These are phyloP conservation scores for Alternaria rosae DNA, from an alignment of 2,329 filamentous ascomycete species.

Conservation along the genomic window DNA sequence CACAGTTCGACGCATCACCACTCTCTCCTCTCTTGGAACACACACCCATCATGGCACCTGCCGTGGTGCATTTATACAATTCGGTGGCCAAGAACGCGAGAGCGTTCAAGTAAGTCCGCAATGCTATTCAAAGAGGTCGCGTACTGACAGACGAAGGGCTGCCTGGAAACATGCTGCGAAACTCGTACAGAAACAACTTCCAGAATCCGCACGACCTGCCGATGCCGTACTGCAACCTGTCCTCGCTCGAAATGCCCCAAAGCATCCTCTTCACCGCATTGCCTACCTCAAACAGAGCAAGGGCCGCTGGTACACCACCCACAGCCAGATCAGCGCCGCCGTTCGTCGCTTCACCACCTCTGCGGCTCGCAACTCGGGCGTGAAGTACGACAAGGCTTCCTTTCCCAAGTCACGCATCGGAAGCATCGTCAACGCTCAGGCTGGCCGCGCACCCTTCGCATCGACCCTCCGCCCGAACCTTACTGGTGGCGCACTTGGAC, in stretches of 20 bases:
- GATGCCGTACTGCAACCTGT: constrained; percentile 65
- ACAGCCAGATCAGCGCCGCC: constrained; percentile 53
- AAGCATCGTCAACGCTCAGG: constrained; percentile 66
- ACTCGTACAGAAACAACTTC: constrained; percentile 55
- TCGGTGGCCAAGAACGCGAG: constrained; percentile 53
- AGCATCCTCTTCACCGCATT: constrained; percentile 67
- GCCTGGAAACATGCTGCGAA: constrained; percentile 58
- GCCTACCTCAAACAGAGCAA: constrained; percentile 70
- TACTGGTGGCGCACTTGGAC: constrained; percentile 83
- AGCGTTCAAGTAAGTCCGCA: constrained; percentile 48
- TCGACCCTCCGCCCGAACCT: constrained; percentile 89
- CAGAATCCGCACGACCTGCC: constrained; percentile 52
- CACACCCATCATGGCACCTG: constrained; percentile 47
- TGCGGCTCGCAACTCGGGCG: constrained; percentile 46
- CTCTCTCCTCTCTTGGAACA: constrained; percentile 26
- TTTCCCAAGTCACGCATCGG: constrained; percentile 66
- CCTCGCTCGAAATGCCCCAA: constrained; percentile 63
- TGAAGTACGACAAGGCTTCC: constrained; percentile 59
- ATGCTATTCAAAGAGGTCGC: neutral
- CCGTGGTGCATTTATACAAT: constrained; percentile 48
- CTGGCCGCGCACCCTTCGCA: constrained; percentile 83
- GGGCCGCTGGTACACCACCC: constrained; percentile 69
- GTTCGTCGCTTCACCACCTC: constrained; percentile 62
- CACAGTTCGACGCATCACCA: constrained; percentile 21
- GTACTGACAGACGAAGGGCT: constrained; percentile 47